Evolutionary conservation across 352 stramenopile genomes (phyloP).

Genomic region (Phytophthora cajani): DNA sequence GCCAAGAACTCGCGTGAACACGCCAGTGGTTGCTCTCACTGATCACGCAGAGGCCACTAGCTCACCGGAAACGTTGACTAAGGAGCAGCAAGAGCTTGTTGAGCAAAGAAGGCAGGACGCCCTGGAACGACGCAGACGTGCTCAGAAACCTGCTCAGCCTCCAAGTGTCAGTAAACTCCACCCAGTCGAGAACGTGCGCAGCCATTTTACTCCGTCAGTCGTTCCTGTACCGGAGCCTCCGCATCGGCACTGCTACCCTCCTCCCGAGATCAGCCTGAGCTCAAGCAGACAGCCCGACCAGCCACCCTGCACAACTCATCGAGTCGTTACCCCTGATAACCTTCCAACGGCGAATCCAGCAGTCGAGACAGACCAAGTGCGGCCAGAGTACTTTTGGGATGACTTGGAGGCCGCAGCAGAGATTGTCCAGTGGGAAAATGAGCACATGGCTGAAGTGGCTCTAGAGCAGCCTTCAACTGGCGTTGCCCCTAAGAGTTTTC

Average conservation of each 20-base stretch:
- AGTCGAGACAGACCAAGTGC: constrained; percentile 8
- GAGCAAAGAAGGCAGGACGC: constrained; percentile 61
- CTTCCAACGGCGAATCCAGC: not conserved
- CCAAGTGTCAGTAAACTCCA: constrained; percentile 12
- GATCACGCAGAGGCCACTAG: constrained; percentile 7
- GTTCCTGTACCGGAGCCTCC: not conserved
- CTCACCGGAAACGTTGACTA: constrained; percentile 55
- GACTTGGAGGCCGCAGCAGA: constrained; percentile 60
- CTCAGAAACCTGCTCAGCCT: constrained; percentile 7
- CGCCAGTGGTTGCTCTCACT: not conserved
- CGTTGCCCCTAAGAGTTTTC: not conserved
- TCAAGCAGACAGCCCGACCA: constrained; percentile 9
- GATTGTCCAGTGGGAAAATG: constrained; percentile 63
- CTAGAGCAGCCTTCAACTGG: constrained; percentile 17
- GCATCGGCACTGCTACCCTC: not conserved
- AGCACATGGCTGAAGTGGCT: constrained; percentile 41
- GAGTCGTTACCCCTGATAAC: constrained; percentile 36
- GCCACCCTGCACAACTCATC: constrained; percentile 3
- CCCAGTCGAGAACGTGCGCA: not conserved
- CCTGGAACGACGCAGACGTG: constrained; percentile 58
- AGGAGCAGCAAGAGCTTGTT: constrained; percentile 59
- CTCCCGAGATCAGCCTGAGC: not conserved
- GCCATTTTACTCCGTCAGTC: constrained; percentile 1
- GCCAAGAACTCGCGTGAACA: not conserved
- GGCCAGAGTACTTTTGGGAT: constrained; percentile 39